Evolutionary conservation across 495 filamentous ascomycete genomes (phyloP).

Genomic region (Neurospora sp.): DNA sequence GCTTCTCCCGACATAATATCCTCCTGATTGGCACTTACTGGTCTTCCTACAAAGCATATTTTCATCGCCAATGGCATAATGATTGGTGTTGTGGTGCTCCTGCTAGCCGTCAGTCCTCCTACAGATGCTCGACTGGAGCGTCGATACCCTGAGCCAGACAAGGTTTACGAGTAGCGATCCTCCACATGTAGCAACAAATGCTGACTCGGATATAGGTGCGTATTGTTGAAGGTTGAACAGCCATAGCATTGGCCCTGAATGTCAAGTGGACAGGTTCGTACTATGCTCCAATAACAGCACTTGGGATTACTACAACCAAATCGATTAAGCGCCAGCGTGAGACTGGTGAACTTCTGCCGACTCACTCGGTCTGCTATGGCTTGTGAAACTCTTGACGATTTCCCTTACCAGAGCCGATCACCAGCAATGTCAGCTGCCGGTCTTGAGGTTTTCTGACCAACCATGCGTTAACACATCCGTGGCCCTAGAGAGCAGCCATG

Average conservation of each 20-base stretch:
- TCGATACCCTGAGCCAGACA: background rate
- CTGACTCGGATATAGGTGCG: background rate
- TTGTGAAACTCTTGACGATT: background rate
- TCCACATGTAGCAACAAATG: background rate
- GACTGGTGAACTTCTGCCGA: background rate
- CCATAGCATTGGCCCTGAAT: background rate
- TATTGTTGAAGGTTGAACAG: background rate
- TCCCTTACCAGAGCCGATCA: background rate
- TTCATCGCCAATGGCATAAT: background rate
- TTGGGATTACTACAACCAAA: background rate
- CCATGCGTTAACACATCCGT: conserved; percentile 6
- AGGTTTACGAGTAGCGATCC: background rate
- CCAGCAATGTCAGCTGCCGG: background rate
- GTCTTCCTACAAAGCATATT: background rate
- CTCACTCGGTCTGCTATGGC: background rate
- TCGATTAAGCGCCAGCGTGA: background rate
- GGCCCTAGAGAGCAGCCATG: background rate
- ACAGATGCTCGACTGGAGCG: background rate
- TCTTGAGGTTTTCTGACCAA: background rate
- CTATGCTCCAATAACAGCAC: background rate
- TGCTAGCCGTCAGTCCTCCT: background rate
- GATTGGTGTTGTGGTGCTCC: background rate
- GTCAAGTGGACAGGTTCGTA: background rate
- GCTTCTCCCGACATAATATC: background rate
- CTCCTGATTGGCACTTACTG: background rate